Evolutionary conservation across 208 protist species (phyloP), one percentile per base, ranked within the genome.

Genomic region (Leishmania guyanensis): DNA sequence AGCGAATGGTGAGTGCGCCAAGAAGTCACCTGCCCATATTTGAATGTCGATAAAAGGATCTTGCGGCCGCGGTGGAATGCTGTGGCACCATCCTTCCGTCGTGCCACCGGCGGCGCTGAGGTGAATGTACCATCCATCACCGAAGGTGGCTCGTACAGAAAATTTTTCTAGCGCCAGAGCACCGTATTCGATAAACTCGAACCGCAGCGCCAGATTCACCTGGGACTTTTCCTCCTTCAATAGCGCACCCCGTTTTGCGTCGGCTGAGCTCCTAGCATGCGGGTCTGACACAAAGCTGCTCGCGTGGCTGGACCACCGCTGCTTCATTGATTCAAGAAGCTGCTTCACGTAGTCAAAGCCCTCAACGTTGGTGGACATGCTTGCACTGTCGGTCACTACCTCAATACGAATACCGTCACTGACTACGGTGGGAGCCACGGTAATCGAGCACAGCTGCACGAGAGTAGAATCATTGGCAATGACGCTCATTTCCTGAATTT

Each of bases 21-120:
- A 75, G 64, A 78, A 88, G 26, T 17, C 84, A 69, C 88, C 84
- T 33, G 91, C 86, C 91, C 91, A 94, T 29, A 92, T 36, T 29
- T 82, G 68, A 26, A 86, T 80, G 22, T 76, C 66, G 39, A 86
- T 79, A 36, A 82, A 86, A 33, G 78, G 46, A 39, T 86, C 82
- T 17, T 77, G 51, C 4, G 82, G 39, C 6, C 66, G 77, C 39
- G 82, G 82, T 20, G 82, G 78, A 70, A 73, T 36, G 74, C 82
- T 86, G 74, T 86, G 82, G 56, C 82, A 82, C 78, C 82, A 86
- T 26, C 78, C 74, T 36, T 86, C 78, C 39, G 86, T 88, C 10
- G 85, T 84, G 3, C 82, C 69, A 14, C 82, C 84, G 26, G 64
- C 80, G 12, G 86, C 82, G 22, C 80, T 83, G 68, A 89, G 71